Percentiles rank a stretch among this genome's conserved stretches.
Evolutionary conservation across 441 rosid genomes (phyloP).

Genomic region (Adansonia grandidieri): DNA sequence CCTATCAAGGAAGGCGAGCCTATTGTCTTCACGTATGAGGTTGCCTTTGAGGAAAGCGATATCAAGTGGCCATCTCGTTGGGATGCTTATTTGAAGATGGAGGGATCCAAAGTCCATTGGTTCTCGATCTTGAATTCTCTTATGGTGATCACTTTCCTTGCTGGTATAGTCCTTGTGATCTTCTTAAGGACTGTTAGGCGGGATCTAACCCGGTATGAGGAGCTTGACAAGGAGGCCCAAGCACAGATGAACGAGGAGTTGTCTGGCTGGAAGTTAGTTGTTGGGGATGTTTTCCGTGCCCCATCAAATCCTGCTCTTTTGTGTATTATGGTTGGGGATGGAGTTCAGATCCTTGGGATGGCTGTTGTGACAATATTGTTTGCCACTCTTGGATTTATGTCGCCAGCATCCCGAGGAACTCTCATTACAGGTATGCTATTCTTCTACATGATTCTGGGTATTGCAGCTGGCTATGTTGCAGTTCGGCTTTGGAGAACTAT

Average conservation of each 20-base stretch:
- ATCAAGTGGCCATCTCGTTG: conserved; percentile 81
- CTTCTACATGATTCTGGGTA: conserved; percentile 68
- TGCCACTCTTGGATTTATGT: conserved; percentile 72
- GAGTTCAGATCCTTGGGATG: conserved; percentile 73
- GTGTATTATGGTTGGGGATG: conserved; percentile 72
- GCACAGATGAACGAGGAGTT: conserved; percentile 75
- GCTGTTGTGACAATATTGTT: conserved; percentile 63
- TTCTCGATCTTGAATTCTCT: conserved; percentile 66
- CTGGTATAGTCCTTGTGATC: conserved; percentile 69
- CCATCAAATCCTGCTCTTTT: conserved; percentile 57
- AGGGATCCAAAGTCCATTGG: conserved; percentile 77
- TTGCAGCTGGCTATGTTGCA: conserved; percentile 66
- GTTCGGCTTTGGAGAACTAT: conserved; percentile 77
- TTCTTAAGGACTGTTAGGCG: conserved; percentile 68
- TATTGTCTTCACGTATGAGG: conserved; percentile 67
- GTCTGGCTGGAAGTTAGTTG: conserved; percentile 78
- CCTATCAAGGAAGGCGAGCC: conserved; percentile 66
- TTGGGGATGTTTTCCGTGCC: conserved; percentile 69
- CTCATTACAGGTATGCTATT: conserved; percentile 63
- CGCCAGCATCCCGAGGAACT: conserved; percentile 71
- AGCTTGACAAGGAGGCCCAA: conserved; percentile 65
- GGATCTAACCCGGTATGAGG: conserved; percentile 70
- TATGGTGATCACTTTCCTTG: conserved; percentile 71
- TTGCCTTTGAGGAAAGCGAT: conserved; percentile 62
- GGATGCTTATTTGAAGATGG: conserved; percentile 88